Evolutionary conservation across 2,329 filamentous ascomycete species (phyloP).

Genomic region (Furcasterigmium sp.): DNA sequence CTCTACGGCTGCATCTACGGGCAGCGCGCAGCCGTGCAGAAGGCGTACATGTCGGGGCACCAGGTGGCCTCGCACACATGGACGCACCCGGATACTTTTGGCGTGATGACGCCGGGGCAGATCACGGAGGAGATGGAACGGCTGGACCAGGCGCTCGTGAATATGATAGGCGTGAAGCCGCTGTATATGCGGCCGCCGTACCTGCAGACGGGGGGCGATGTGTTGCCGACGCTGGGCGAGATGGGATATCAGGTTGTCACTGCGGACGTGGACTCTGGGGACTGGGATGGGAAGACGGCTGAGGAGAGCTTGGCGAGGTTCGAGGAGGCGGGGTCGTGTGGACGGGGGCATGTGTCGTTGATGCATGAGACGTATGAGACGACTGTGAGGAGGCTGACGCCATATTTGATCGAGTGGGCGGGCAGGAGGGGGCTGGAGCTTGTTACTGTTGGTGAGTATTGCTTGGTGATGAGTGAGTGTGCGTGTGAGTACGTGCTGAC

Average conservation of each 20-base stretch:
- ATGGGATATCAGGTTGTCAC: slow-evolving; percentile 57
- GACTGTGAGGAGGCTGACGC: slow-evolving; percentile 42
- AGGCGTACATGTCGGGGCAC: slow-evolving; percentile 43
- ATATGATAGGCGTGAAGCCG: slow-evolving; percentile 42
- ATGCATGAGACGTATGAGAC: slow-evolving; percentile 50
- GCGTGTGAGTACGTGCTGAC: neutral
- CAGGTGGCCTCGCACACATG: slow-evolving; percentile 51
- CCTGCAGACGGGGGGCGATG: slow-evolving; percentile 38
- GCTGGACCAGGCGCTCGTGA: slow-evolving; percentile 44
- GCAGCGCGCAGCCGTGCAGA: slow-evolving; percentile 46
- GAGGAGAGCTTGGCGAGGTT: slow-evolving; percentile 49
- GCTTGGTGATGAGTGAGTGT: neutral
- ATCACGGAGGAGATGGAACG: slow-evolving; percentile 43
- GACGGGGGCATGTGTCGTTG: slow-evolving; percentile 49
- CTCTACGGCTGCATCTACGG: slow-evolving; percentile 47
- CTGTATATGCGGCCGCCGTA: slow-evolving; percentile 45
- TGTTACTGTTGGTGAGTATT: slow-evolving; percentile 43
- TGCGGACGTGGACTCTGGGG: slow-evolving; percentile 55
- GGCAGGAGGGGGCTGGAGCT: slow-evolving; percentile 40
- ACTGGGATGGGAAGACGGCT: slow-evolving; percentile 51
- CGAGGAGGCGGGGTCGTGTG: slow-evolving; percentile 32
- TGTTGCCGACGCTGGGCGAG: slow-evolving; percentile 33
- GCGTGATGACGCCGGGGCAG: slow-evolving; percentile 27
- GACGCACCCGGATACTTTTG: slow-evolving; percentile 40
- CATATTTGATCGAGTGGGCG: slow-evolving; percentile 46